Conservation (phyloP, 1,284 basidiomycete species). For the Neolentinus lepideus region DNA sequence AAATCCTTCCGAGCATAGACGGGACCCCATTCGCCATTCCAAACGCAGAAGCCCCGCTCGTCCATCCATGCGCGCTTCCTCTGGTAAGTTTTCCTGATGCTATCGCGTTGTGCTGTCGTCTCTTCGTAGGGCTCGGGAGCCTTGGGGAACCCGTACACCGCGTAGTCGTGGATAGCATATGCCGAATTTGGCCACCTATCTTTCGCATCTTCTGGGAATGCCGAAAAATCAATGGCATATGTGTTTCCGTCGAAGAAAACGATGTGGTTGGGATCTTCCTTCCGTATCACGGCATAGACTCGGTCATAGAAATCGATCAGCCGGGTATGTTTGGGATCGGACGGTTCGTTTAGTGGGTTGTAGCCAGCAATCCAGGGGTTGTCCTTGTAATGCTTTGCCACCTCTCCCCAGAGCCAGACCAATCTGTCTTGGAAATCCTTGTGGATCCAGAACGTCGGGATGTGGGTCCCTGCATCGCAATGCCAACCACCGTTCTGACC, state of each 20-base stretch:
- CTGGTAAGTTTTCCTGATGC: conserved; percentile 48
- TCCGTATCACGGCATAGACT: conserved; percentile 52
- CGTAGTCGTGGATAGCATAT: conserved; percentile 75
- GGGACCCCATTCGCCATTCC: conserved; percentile 75
- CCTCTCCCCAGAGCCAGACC: conserved; percentile 61
- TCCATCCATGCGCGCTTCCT: conserved; percentile 69
- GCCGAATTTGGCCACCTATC: conserved; percentile 59
- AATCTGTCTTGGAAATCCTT: conserved; percentile 71
- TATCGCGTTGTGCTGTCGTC: conserved; percentile 42
- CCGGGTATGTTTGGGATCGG: conserved; percentile 45
- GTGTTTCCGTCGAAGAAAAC: conserved; percentile 69
- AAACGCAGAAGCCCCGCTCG: conserved; percentile 53
- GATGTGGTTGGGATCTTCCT: conserved; percentile 56
- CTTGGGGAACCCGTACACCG: conserved; percentile 62
- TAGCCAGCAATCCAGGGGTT: conserved; percentile 67
- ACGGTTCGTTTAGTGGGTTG: conserved; percentile 74
- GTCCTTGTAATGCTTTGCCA: conserved; percentile 59
- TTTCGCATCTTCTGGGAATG: conserved; percentile 48
- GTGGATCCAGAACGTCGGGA: conserved; percentile 63
- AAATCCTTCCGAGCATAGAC: conserved; percentile 54
- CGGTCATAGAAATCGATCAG: conserved; percentile 59
- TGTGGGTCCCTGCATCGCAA: conserved; percentile 42
- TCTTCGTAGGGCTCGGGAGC: conserved; percentile 52
- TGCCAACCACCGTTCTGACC: conserved; percentile 56
- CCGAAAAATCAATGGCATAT: conserved; percentile 69